Conservation (phyloP, 2,329 filamentous ascomycete species). For the Coleophoma cylindrospora region DNA sequence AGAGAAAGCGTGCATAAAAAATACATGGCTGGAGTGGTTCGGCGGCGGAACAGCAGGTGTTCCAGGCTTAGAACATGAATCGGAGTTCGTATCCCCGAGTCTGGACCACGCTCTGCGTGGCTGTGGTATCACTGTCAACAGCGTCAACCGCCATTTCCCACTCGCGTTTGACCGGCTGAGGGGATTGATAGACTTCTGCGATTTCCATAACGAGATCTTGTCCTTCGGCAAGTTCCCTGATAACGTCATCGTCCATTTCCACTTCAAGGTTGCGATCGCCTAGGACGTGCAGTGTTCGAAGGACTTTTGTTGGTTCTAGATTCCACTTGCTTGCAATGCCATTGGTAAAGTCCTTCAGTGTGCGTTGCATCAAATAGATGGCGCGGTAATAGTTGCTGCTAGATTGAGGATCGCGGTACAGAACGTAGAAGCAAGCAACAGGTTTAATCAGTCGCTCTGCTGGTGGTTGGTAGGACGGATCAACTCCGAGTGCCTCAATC, state of each 20-base stretch:
- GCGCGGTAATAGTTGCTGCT: slow-evolving; percentile 68
- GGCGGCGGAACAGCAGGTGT: slow-evolving; percentile 14
- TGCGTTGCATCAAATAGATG: slow-evolving; percentile 77
- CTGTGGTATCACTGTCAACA: slow-evolving; percentile 21
- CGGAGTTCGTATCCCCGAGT: slow-evolving; percentile 27
- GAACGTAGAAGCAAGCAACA: slow-evolving; percentile 86
- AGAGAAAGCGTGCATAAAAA: slow-evolving; percentile 16
- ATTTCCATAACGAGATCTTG: slow-evolving; percentile 85
- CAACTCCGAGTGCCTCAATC: slow-evolving; percentile 92
- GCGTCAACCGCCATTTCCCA: slow-evolving; percentile 58
- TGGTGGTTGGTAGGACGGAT: slow-evolving; percentile 76
- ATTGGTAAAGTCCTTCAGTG: slow-evolving; percentile 66
- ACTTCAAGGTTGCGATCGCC: slow-evolving; percentile 68
- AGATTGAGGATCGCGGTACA: slow-evolving; percentile 44
- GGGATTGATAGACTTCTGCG: slow-evolving; percentile 18
- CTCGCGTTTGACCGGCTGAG: slow-evolving; percentile 43
- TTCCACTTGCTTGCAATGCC: slow-evolving; percentile 76
- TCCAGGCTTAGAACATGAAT: slow-evolving; percentile 26
- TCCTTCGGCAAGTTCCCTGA: slow-evolving; percentile 78
- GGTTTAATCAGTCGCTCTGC: slow-evolving; percentile 63
- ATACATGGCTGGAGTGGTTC: slow-evolving; percentile 21
- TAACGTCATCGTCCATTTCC: slow-evolving; percentile 85
- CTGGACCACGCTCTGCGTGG: slow-evolving; percentile 17
- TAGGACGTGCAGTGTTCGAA: slow-evolving; percentile 67
- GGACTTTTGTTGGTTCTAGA: slow-evolving; percentile 67